phyloP scores from a whole-genome alignment of 805 yeast species.

The Tetrapisispora phaffii region DNA sequence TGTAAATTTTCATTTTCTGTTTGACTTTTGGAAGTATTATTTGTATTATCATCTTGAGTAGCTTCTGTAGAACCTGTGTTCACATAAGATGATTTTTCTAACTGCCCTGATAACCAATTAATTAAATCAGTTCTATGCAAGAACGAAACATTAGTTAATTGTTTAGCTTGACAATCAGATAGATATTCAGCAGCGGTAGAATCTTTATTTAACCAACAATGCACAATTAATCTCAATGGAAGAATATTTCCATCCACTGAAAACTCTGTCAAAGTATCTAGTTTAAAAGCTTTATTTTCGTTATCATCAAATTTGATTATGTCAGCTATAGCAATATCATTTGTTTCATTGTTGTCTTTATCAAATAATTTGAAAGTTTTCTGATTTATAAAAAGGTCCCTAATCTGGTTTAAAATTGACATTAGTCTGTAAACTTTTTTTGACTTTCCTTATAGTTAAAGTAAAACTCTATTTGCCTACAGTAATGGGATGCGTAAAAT shows the following conservation, averaged over 20 bases:
- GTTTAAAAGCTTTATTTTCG: slow-evolving; percentile 18
- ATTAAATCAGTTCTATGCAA: slow-evolving; percentile 76
- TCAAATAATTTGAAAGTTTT: slow-evolving; percentile 12
- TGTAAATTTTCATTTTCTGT: neutral
- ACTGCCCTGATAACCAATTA: slow-evolving; percentile 68
- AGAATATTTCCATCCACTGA: slow-evolving; percentile 40
- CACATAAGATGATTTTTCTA: slow-evolving; percentile 49
- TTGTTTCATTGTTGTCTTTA: slow-evolving; percentile 18
- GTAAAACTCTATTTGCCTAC: too few relatives aligned
- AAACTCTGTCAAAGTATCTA: slow-evolving; percentile 47
- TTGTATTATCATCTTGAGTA: neutral
- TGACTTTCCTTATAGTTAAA: neutral
- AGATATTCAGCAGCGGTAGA: slow-evolving; percentile 75
- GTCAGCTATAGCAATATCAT: slow-evolving; percentile 32
- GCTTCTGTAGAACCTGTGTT: slow-evolving; percentile 7
- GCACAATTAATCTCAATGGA: slow-evolving; percentile 50
- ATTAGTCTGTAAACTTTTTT: neutral
- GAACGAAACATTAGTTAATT: slow-evolving; percentile 65
- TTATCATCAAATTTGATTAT: slow-evolving; percentile 21
- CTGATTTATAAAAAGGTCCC: slow-evolving; percentile 14
- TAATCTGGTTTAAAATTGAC: slow-evolving; percentile 7
- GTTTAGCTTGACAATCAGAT: slow-evolving; percentile 53
- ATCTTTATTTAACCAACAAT: slow-evolving; percentile 71
- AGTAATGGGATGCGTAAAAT: too few relatives aligned
- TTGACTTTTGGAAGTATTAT: neutral